phyloP scores from a whole-genome alignment of 768 basidiomycete genomes.

The Tulasnella sp. region DNA sequence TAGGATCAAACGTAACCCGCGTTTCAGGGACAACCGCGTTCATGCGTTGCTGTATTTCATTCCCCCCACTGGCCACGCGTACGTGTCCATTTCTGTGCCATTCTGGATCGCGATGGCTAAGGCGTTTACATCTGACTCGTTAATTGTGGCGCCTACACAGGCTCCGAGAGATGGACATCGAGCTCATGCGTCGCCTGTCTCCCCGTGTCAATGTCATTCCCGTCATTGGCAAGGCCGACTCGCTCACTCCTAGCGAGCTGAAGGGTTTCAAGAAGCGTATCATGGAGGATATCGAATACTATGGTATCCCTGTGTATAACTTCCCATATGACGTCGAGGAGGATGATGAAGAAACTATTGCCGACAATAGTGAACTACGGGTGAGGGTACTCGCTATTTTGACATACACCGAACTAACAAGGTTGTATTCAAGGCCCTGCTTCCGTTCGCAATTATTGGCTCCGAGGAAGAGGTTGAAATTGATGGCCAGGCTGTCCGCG shows the following conservation, averaged over 20 bases:
- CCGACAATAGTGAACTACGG: slow-evolving; percentile 91
- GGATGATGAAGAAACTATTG: slow-evolving; percentile 97
- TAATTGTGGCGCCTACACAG: slow-evolving; percentile 21
- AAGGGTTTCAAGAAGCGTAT: slow-evolving; percentile 92
- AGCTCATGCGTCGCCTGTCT: slow-evolving; percentile 94
- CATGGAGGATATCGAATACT: slow-evolving; percentile 99
- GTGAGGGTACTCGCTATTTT: slow-evolving; percentile 33
- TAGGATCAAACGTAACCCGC: slow-evolving; percentile 97
- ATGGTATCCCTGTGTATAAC: slow-evolving; percentile 96
- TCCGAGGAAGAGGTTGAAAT: slow-evolving; percentile 95
- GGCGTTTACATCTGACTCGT: slow-evolving; percentile 1
- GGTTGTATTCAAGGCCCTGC: slow-evolving; percentile 46
- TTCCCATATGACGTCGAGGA: slow-evolving; percentile 99
- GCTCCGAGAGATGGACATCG: slow-evolving; percentile 96
- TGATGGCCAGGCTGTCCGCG: slow-evolving; percentile 81
- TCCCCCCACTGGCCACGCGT: slow-evolving; percentile 96
- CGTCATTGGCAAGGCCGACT: slow-evolving; percentile 90
- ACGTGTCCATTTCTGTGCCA: slow-evolving; percentile 37
- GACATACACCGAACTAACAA: background rate
- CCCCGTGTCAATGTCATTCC: slow-evolving; percentile 99
- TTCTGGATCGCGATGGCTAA: no score
- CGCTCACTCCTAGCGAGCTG: slow-evolving; percentile 85
- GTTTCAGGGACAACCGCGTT: slow-evolving; percentile 95
- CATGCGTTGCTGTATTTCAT: slow-evolving; percentile 98
- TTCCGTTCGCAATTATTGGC: slow-evolving; percentile 95